These are phyloP conservation scores for Paraconiothyrium brasiliense DNA, from an alignment of 2,329 filamentous ascomycete species.

Conservation along the genomic window DNA sequence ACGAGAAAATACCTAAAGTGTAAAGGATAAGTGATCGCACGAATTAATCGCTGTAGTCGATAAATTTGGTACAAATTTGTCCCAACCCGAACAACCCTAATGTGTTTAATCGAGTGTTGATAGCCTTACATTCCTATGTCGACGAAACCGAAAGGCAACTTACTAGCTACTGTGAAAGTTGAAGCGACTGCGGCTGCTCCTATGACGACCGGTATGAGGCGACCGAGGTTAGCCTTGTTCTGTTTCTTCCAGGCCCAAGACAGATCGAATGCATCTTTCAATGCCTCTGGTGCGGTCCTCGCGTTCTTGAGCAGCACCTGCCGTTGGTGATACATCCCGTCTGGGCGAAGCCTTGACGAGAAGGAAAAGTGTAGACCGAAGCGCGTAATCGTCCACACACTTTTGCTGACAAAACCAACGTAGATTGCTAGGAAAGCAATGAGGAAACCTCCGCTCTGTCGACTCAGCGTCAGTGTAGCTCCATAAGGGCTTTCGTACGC, in stretches of 20 bases:
- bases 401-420: constrained; percentile 20
- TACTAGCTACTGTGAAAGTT: not conserved
- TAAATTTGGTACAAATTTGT: no score
- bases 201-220: constrained; percentile 24
- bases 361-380: constrained; percentile 20
- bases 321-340: constrained; percentile 43
- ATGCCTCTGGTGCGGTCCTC: constrained; percentile 19
- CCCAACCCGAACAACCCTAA: no score
- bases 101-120: constrained; percentile 21
- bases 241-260: constrained; percentile 23
- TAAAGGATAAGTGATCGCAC: not conserved
- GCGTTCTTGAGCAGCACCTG: constrained; percentile 47
- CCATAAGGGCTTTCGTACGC: constrained; percentile 14
- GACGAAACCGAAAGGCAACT: constrained; percentile 16
- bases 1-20: constrained; percentile 41
- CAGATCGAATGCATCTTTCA: constrained; percentile 14
- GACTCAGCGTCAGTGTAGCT: constrained; percentile 28
- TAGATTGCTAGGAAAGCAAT: constrained; percentile 36
- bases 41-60: not conserved
- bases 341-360: constrained; percentile 21
- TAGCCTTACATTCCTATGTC: constrained; percentile 24
- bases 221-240: constrained; percentile 19
- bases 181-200: not conserved
- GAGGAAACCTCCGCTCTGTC: constrained; percentile 22
- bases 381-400: constrained; percentile 28